Conservation (phyloP, 1,139 yeast species). For the Saccharomyces hybrid region DNA sequence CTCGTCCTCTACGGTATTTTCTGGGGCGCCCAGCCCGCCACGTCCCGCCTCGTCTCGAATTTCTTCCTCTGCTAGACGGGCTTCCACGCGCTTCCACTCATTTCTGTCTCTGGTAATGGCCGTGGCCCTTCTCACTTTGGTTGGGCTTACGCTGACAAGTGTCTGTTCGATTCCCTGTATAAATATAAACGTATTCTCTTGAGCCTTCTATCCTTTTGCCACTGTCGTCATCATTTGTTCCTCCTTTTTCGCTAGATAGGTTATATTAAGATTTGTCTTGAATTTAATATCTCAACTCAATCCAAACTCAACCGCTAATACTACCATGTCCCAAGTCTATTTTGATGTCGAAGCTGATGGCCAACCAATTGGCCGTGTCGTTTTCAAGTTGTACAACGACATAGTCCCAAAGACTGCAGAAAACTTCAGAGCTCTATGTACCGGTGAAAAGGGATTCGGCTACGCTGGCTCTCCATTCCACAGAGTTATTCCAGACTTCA, state of each 20-base stretch:
- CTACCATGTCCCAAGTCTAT: constrained; percentile 30
- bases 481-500: constrained; percentile 96
- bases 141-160: neutral
- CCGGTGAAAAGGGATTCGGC: constrained; percentile 97
- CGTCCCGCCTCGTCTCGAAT: neutral
- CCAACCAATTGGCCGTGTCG: constrained; percentile 57
- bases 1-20: neutral
- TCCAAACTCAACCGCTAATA: constrained; percentile 2
- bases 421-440: constrained; percentile 94
- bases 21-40: neutral
- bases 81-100: constrained; percentile 1
- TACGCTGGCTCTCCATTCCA: constrained; percentile 90
- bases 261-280: neutral
- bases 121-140: neutral
- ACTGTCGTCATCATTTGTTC: neutral
- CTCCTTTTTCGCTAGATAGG: neutral
- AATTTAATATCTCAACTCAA: neutral
- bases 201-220: neutral
- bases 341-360: constrained; percentile 34
- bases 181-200: neutral
- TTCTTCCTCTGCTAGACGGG: neutral
- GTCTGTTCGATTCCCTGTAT: neutral
- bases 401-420: constrained; percentile 97
- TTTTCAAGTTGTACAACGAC: constrained; percentile 82
- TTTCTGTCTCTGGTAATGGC: neutral